These are phyloP conservation scores for Nymphaea colorata DNA, from an alignment of 164 flowering plant genomes.

Conservation along the genomic window DNA sequence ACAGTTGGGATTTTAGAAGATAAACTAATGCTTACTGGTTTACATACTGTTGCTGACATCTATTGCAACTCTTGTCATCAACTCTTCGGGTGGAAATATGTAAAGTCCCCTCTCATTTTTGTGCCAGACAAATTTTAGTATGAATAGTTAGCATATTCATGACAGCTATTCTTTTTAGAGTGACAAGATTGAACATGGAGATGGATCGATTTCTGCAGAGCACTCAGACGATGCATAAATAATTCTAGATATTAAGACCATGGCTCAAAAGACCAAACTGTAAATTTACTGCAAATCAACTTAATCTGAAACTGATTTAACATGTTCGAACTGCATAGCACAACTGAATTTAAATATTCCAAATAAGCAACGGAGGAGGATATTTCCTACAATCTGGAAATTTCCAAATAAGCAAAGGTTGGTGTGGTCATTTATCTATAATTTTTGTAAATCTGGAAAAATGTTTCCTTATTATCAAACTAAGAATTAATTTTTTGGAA, in stretches of 20 bases:
- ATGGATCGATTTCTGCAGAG: background rate
- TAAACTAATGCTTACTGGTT: background rate
- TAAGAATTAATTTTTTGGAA: too few species aligned
- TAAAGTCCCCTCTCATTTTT: background rate
- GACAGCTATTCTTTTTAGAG: background rate
- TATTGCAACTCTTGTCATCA: background rate
- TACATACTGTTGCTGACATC: slow-evolving; percentile 1
- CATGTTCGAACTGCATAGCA: background rate
- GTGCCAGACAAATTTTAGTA: background rate
- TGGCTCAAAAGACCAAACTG: background rate
- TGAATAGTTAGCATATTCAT: background rate
- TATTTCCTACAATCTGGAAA: too few species aligned
- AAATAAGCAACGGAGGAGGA: too few species aligned
- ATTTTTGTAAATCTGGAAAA: too few species aligned
- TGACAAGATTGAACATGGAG: background rate
- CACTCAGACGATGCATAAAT: background rate
- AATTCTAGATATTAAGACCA: background rate
- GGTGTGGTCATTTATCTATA: too few species aligned
- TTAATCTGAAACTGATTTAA: background rate
- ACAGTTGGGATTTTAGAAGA: background rate
- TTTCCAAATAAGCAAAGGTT: too few species aligned
- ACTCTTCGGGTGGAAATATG: slow-evolving; percentile 1
- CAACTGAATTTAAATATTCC: too few species aligned
- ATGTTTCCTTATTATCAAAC: too few species aligned
- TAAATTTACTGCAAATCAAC: background rate